Evolutionary conservation across 768 basidiomycete species (phyloP).

Genomic region (Fomitopsis pulvina): DNA sequence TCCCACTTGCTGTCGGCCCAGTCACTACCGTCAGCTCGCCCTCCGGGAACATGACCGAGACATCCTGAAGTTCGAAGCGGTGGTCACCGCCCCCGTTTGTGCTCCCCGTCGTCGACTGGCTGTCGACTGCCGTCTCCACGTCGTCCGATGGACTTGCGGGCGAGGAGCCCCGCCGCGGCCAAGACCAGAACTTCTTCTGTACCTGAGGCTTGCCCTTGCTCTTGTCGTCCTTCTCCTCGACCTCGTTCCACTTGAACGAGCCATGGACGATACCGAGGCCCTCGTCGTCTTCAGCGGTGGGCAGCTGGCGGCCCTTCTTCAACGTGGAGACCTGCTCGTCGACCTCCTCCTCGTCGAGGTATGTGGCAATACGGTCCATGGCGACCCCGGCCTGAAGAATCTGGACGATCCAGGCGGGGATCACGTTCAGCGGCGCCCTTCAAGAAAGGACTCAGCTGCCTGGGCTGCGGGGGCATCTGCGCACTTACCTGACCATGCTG

Average conservation of each 20-base stretch:
- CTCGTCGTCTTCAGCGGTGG: constrained; percentile 20
- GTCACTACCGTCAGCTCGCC: constrained; percentile 66
- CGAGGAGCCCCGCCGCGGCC: neutral
- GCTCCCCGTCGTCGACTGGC: constrained; percentile 10
- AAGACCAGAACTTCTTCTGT: constrained; percentile 2
- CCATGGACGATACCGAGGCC: constrained; percentile 45
- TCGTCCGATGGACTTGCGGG: constrained; percentile 11
- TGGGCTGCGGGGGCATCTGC: neutral
- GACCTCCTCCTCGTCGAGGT: constrained; percentile 58
- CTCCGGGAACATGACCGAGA: constrained; percentile 65
- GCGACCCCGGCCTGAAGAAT: constrained; percentile 63
- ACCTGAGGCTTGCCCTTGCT: constrained; percentile 18
- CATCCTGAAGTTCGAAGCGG: constrained; percentile 61
- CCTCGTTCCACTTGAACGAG: constrained; percentile 51
- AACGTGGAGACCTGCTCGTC: constrained; percentile 51
- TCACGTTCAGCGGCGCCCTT: constrained; percentile 67
- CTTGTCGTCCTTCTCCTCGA: constrained; percentile 28
- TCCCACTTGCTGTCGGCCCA: constrained; percentile 78
- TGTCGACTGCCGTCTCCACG: constrained; percentile 17
- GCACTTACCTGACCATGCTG: constrained; percentile 66
- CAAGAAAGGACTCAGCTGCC: neutral
- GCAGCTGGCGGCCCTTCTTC: constrained; percentile 30
- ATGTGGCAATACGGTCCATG: constrained; percentile 52
- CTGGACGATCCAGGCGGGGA: constrained; percentile 76
- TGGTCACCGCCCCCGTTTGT: constrained; percentile 27